Evolutionary conservation across 2,329 filamentous ascomycete species (phyloP).

Genomic region (Amylocarpus encephaloides): DNA sequence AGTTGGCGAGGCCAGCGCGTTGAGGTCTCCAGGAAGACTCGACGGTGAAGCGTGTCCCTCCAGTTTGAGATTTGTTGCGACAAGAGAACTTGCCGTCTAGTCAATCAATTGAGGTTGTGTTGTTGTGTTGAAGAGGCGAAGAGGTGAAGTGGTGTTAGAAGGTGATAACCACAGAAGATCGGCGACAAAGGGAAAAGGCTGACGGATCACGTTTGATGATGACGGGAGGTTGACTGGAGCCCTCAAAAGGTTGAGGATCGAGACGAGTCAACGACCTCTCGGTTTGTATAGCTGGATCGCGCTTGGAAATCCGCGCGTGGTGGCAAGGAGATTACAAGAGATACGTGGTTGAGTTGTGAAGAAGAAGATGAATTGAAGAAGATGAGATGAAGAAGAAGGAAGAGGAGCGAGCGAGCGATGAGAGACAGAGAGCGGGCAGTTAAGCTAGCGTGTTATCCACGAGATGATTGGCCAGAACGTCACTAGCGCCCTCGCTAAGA

Average conservation of each 20-base stretch:
- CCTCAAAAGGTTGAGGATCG: not conserved
- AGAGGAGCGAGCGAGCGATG: not conserved
- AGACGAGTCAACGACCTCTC: not conserved
- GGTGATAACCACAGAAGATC: not conserved
- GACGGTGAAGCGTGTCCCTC: no score
- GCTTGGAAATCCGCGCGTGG: no score
- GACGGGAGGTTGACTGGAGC: no score
- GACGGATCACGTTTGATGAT: no score
- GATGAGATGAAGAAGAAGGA: not conserved
- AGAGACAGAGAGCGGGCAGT: not conserved
- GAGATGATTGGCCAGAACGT: not conserved
- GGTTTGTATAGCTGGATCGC: no score
- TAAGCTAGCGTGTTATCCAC: slow-evolving; percentile 3
- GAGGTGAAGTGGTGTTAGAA: slow-evolving; percentile 1
- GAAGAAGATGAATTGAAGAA: not conserved
- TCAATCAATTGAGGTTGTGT: not conserved
- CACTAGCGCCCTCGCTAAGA: slow-evolving; percentile 1
- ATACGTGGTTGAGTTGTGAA: not conserved
- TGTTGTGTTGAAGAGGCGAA: no score
- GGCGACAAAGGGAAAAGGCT: no score
- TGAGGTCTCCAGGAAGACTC: no score
- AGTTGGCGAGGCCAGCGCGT: no score
- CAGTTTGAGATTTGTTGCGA: not conserved
- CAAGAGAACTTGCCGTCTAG: not conserved
- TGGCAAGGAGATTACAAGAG: no score